Conservation (phyloP, 805 yeast species). For the Ogataea paraovalis region DNA sequence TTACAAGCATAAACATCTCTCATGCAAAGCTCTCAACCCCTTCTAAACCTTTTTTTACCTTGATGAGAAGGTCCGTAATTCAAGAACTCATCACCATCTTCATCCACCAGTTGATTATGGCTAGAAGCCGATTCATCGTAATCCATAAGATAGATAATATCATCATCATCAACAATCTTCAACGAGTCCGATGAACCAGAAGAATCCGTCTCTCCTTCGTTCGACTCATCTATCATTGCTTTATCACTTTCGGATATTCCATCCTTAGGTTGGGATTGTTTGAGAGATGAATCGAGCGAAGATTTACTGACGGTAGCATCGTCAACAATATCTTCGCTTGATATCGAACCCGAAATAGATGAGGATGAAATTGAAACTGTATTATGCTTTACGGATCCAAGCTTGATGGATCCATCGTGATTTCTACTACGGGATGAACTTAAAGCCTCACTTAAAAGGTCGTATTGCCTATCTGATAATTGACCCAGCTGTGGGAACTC, state of each 20-base stretch:
- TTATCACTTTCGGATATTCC: background rate
- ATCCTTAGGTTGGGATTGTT: background rate
- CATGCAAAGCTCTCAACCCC: background rate
- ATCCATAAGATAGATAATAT: slow-evolving; percentile 4
- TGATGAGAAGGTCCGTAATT: background rate
- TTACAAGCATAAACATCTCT: background rate
- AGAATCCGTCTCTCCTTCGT: background rate
- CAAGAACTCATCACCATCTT: background rate
- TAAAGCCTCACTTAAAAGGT: slow-evolving; percentile 16
- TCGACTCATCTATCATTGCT: background rate
- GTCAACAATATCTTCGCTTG: background rate
- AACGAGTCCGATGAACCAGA: background rate
- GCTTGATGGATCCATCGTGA: background rate
- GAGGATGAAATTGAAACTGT: background rate
- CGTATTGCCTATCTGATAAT: slow-evolving; percentile 35
- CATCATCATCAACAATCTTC: background rate
- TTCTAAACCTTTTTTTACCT: background rate
- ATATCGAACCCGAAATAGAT: background rate
- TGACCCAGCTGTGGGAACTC: slow-evolving; percentile 49
- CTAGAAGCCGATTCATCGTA: background rate
- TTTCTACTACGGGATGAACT: slow-evolving; percentile 6
- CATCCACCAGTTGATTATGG: background rate
- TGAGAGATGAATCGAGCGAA: background rate
- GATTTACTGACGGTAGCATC: background rate
- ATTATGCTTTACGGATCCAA: background rate